phyloP scores from a whole-genome alignment of 176 grass and related monocot genomes.

The Guadua angustifolia region DNA sequence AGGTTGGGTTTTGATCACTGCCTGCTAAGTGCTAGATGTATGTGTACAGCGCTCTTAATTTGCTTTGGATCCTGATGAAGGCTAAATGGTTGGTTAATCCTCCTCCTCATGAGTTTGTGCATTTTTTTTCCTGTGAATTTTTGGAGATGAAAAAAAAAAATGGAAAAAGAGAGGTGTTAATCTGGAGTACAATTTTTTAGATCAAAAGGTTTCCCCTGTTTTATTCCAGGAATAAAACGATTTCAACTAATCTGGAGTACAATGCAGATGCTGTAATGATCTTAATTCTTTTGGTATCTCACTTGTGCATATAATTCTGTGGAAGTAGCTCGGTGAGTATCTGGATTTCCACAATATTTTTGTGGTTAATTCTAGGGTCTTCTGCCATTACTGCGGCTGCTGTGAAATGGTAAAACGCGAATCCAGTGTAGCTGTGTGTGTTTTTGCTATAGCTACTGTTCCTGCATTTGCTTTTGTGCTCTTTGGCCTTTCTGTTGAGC shows the following conservation, averaged over 20 bases:
- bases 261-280: conserved; percentile 26
- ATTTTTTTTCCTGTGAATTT: conserved; percentile 16
- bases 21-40: conserved; percentile 52
- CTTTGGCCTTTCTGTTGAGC: conserved; percentile 44
- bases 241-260: background rate
- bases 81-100: conserved; percentile 20
- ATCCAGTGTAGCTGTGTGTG: background rate
- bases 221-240: too few species aligned
- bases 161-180: conserved; percentile 20
- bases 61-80: conserved; percentile 25
- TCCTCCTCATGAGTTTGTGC: conserved; percentile 36
- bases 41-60: conserved; percentile 53
- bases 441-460: conserved; percentile 10
- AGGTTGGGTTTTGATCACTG: conserved; percentile 56
- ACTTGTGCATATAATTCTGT: background rate
- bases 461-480: conserved; percentile 7
- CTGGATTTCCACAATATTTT: background rate
- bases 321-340: background rate
- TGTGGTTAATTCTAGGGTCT: background rate
- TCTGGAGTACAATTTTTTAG: conserved; percentile 25
- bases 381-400: background rate
- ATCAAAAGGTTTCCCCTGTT: too few species aligned
- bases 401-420: conserved; percentile 18
- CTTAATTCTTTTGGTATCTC: background rate
- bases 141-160: conserved; percentile 1